phyloP scores from a whole-genome alignment of 1,139 yeast genomes.

The Kodamaea alishanica region DNA sequence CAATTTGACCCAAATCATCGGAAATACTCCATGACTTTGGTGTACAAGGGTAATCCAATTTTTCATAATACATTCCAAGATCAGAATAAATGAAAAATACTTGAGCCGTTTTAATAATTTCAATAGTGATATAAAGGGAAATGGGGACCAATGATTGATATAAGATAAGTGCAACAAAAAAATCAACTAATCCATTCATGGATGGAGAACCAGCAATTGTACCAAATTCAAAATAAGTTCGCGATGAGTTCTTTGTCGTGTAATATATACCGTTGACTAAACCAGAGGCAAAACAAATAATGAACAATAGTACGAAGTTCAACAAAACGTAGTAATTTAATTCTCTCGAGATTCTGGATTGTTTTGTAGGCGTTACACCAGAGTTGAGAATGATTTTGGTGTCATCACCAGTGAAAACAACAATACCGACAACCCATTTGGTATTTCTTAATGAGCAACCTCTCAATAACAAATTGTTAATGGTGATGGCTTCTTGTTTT shows the following conservation, averaged over 20 bases:
- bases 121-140: conserved; percentile 57
- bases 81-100: conserved; percentile 56
- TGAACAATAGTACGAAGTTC: conserved; percentile 45
- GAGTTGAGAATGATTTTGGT: conserved; percentile 57
- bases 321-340: conserved; percentile 48
- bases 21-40: conserved; percentile 63
- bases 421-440: conserved; percentile 53
- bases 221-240: conserved; percentile 47
- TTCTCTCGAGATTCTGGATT: conserved; percentile 49
- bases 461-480: conserved; percentile 47
- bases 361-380: conserved; percentile 56
- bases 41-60: conserved; percentile 54
- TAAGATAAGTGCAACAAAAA: conserved; percentile 51
- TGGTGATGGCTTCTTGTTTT: conserved; percentile 42
- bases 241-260: conserved; percentile 27
- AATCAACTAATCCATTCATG: conserved; percentile 48
- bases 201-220: conserved; percentile 51
- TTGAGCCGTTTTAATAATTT: conserved; percentile 56
- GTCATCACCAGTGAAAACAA: conserved; percentile 51
- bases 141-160: conserved; percentile 60
- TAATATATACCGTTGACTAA: conserved; percentile 51
- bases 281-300: conserved; percentile 52
- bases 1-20: conserved; percentile 64
- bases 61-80: conserved; percentile 48
- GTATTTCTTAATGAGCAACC: conserved; percentile 54